These are phyloP conservation scores for Paraphoma chrysanthemicola DNA, from an alignment of 2,329 filamentous ascomycete genomes.

Conservation along the genomic window DNA sequence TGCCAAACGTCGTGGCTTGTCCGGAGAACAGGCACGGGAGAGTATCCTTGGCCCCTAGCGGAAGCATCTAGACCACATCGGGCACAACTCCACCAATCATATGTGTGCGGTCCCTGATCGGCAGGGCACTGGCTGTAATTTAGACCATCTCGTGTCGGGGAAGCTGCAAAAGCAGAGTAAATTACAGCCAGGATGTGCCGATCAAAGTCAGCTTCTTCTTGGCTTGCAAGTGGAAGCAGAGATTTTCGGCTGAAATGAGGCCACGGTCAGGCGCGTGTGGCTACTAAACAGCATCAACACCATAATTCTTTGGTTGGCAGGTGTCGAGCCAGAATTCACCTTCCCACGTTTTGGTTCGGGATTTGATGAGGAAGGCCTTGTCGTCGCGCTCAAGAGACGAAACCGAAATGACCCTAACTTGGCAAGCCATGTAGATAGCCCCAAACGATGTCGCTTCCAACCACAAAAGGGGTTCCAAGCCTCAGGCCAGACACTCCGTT, in stretches of 20 bases:
- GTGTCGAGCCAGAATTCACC: neutral
- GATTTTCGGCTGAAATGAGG: conserved; percentile 28
- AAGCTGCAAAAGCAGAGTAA: conserved; percentile 39
- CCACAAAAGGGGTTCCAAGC: conserved; percentile 30
- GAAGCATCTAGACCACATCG: conserved; percentile 23
- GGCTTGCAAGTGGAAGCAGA: conserved; percentile 21
- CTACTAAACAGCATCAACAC: neutral
- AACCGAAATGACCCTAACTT: conserved; percentile 31
- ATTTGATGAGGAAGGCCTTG: neutral
- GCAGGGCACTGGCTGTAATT: conserved; percentile 35
- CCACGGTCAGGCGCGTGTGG: conserved; percentile 16
- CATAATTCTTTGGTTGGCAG: neutral
- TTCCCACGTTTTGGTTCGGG: neutral
- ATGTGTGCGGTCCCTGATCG: conserved; percentile 41
- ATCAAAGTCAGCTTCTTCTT: conserved; percentile 18
- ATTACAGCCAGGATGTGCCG: conserved; percentile 31
- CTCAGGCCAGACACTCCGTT: neutral
- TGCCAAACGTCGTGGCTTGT: conserved; percentile 43
- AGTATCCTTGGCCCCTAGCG: conserved; percentile 28
- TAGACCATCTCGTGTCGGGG: conserved; percentile 28
- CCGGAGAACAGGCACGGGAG: conserved; percentile 34
- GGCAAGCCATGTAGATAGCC: conserved; percentile 32
- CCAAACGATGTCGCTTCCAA: conserved; percentile 27
- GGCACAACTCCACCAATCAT: conserved; percentile 38
- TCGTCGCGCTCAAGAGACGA: neutral